Conservation (phyloP, 2,329 filamentous ascomycete species). For the Akanthomyces lecanii region DNA sequence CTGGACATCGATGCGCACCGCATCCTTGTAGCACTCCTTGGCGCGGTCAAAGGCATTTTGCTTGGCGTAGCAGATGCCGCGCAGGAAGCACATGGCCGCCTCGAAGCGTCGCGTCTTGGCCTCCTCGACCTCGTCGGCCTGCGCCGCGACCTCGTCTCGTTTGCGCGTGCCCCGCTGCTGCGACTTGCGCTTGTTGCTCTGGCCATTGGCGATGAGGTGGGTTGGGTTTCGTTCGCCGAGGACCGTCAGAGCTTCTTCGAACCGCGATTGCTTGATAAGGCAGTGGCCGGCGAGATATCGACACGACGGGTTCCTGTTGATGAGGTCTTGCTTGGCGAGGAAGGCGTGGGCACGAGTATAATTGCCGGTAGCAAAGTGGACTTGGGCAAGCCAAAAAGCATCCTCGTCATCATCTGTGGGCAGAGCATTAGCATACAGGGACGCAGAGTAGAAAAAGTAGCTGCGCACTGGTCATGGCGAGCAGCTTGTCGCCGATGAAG, state of each 20-base stretch:
- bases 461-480: conserved; percentile 79
- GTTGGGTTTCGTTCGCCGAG: conserved; percentile 93
- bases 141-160: conserved; percentile 28
- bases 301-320: conserved; percentile 77
- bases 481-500: conserved; percentile 93
- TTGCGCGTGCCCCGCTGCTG: conserved; percentile 30
- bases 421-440: not conserved
- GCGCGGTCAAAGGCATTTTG: conserved; percentile 96
- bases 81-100: conserved; percentile 93
- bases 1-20: conserved; percentile 92
- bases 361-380: conserved; percentile 93
- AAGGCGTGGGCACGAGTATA: conserved; percentile 88
- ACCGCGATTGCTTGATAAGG: conserved; percentile 85
- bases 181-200: conserved; percentile 36
- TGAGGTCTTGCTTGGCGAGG: conserved; percentile 77
- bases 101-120: conserved; percentile 77
- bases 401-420: conserved; percentile 80
- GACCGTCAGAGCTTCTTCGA: conserved; percentile 79
- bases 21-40: conserved; percentile 98
- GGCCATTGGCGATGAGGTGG: conserved; percentile 66
- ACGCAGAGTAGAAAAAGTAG: conserved; percentile 14
- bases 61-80: conserved; percentile 91
- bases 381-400: conserved; percentile 96
- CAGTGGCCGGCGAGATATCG: conserved; percentile 92
- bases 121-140: conserved; percentile 56